Evolutionary conservation across 257 asterid species (phyloP), one percentile per base, ranked within the genome.

Genomic region (Nicotiana tabacum): DNA sequence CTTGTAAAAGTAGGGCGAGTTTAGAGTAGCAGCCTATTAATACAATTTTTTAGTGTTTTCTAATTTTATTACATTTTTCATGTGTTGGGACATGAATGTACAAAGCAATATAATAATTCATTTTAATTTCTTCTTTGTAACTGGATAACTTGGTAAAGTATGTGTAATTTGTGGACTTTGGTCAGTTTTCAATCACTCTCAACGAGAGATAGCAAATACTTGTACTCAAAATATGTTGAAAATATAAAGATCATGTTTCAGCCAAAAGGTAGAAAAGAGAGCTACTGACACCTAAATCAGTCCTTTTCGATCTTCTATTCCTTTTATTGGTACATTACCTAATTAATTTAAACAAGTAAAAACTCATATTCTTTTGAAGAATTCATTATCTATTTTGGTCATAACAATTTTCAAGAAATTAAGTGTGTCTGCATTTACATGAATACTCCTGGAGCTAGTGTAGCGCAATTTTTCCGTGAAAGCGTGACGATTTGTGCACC

Each of bases 141-240:
- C 12, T 48, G 15, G 55, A 9, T 48, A 11, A 51, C 17, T 53
- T 53, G 17, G 57, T 53, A 53, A 33, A 33, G 4, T 82, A 82
- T 82, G 74, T 72, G 55, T 77, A 18, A 37, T 18, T 35, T 68
- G 35, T 43, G 11, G 51, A 43, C 51, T 43, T 2, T 43, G 51
- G 60, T 43, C 12, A 55, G 18, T 29, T 30, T 79, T 61, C 35
- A 29, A 7, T 64, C 30, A 70, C 53, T 12, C 77, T 78, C 55
- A 18, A 10, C 11, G 57, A 72, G 60, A 43, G 58, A 72, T 72
- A 21, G 80, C 80, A 74, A 74, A 72, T 48, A 48, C 80, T 74
- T 74, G 80, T 74, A 48, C 80, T 74, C 80, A 74, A 74, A 48
- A 74, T 48, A 48, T 24, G 2, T 27, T 48, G 80, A 74, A 72